phyloP scores from a whole-genome alignment of 108 stramenopile genomes.

The Cyclotella cryptica region DNA sequence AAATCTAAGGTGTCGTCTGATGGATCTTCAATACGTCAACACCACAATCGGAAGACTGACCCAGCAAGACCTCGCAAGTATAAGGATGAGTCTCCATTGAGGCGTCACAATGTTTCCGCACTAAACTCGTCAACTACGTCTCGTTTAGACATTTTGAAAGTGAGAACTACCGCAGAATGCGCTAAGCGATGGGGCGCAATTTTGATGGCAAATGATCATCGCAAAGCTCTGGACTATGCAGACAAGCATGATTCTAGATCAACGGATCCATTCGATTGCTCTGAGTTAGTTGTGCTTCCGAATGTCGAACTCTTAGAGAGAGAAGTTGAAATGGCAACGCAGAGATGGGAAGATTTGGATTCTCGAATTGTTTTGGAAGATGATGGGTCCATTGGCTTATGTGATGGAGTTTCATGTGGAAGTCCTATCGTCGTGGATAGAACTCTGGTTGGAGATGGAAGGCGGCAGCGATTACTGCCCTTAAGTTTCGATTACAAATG shows the following conservation, averaged over 20 bases:
- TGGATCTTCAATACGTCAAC: neutral
- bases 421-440: conserved; percentile 16
- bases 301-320: conserved; percentile 49
- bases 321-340: conserved; percentile 35
- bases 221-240: neutral
- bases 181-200: conserved; percentile 31
- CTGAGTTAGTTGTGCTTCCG: conserved; percentile 54
- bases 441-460: conserved; percentile 21
- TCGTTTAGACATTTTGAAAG: conserved; percentile 22
- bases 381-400: neutral
- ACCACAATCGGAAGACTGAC: neutral
- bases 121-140: neutral
- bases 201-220: conserved; percentile 16
- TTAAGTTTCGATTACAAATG: conserved; percentile 53
- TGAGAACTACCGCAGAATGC: conserved; percentile 36
- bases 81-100: neutral
- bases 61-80: neutral
- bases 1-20: neutral
- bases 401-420: neutral
- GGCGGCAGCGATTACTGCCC: conserved; percentile 39
- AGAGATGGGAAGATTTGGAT: conserved; percentile 67
- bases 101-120: neutral
- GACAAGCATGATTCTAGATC: neutral
- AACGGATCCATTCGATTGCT: conserved; percentile 70
- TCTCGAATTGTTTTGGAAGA: conserved; percentile 40